phyloP scores from a whole-genome alignment of 2,329 filamentous ascomycete species.

The Sporothrix variecibatus region DNA sequence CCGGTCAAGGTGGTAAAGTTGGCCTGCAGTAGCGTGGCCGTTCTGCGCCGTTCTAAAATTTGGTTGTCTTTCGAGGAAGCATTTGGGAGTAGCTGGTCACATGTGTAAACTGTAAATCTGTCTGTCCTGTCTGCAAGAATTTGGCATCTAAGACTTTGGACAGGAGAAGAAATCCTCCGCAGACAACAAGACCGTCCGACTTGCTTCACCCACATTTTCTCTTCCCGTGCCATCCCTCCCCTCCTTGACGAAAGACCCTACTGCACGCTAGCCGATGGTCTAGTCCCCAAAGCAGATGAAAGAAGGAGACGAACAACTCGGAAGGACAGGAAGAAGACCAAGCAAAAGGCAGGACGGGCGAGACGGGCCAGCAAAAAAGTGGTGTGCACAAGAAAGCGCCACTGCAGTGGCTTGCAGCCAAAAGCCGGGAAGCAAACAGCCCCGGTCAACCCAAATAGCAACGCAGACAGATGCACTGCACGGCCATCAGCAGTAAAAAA shows the following conservation, averaged over 20 bases:
- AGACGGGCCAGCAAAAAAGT: background rate
- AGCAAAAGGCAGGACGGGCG: background rate
- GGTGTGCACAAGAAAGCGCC: background rate
- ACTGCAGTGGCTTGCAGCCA: background rate
- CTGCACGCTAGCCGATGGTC: slow-evolving; percentile 16
- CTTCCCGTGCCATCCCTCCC: slow-evolving; percentile 12
- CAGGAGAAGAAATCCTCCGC: background rate
- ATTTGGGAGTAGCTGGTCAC: background rate
- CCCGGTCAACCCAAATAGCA: background rate
- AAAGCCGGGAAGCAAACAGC: background rate
- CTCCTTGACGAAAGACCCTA: background rate
- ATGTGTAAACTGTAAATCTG: background rate
- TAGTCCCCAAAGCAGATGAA: slow-evolving; percentile 5
- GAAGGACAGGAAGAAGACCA: background rate
- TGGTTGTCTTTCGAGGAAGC: background rate
- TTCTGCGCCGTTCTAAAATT: background rate
- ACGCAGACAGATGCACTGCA: background rate
- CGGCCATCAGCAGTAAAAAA: background rate
- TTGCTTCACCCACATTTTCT: background rate
- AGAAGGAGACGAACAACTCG: background rate
- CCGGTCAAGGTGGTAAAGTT: background rate
- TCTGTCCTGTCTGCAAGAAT: background rate
- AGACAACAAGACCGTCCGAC: background rate
- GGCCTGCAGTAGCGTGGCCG: slow-evolving; percentile 20
- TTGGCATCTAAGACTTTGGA: background rate